Evolutionary conservation across 208 protist species (phyloP).

Genomic region (Acanthamoeba triangularis): DNA sequence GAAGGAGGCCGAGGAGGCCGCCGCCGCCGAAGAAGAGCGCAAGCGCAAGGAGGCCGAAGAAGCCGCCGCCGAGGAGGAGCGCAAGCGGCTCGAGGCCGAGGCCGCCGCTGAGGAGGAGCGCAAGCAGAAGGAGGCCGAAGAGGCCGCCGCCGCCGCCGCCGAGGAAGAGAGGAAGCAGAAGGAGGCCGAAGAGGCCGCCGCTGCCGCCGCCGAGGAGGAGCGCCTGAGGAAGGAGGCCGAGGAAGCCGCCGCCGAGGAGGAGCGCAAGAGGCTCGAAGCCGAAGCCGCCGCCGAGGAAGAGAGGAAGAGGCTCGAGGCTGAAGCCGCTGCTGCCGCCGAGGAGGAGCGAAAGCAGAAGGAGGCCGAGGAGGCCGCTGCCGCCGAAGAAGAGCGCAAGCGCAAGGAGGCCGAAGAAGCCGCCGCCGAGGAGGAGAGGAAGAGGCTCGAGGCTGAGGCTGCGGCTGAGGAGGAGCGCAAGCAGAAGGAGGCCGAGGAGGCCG

Average conservation of each 20-base stretch:
- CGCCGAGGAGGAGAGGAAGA: conserved; percentile 12
- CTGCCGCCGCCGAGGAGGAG: background rate
- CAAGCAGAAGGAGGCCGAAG: background rate
- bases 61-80: conserved; percentile 39
- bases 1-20: conserved; percentile 44
- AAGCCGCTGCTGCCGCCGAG: conserved; percentile 6
- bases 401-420: conserved; percentile 45
- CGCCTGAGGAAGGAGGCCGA: conserved; percentile 7
- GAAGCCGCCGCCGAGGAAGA: background rate
- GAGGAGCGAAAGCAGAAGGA: background rate
- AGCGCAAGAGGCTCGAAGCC: conserved; percentile 11
- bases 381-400: background rate
- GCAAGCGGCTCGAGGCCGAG: conserved; percentile 18
- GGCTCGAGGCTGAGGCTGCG: background rate
- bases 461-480: background rate
- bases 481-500: background rate
- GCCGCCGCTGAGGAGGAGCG: conserved; percentile 21
- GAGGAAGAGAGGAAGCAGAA: background rate
- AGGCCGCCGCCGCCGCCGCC: conserved; percentile 23
- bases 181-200: background rate
- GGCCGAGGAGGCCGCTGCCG: background rate
- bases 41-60: conserved; percentile 14
- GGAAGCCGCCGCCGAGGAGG: conserved; percentile 35
- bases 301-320: background rate
- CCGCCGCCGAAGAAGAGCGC: conserved; percentile 24